Evolutionary conservation across 345 rosid genomes (phyloP).

Genomic region (Populus euphratica): DNA sequence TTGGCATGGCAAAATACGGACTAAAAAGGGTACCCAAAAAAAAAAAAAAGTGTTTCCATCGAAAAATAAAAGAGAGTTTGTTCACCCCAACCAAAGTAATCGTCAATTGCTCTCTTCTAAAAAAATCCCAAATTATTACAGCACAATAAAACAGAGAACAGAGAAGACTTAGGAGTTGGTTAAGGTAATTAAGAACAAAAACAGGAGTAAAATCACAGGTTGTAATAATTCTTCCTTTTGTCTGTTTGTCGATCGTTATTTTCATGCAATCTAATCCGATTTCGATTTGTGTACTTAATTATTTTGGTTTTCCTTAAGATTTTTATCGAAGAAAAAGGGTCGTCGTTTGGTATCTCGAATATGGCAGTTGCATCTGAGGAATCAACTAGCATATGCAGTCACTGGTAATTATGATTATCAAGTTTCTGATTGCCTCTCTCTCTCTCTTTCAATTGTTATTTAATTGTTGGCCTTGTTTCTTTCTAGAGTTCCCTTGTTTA

Average conservation of each 20-base stretch:
- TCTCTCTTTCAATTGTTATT: background rate
- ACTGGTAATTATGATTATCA: constrained; percentile 51
- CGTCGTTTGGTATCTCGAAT: constrained; percentile 15
- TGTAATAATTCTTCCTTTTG: background rate
- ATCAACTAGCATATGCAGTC: constrained; percentile 59
- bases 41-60: constrained; percentile 4
- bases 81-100: constrained; percentile 13
- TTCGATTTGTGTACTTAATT: background rate
- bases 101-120: background rate
- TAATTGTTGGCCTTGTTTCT: background rate
- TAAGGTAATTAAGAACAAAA: background rate
- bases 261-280: background rate
- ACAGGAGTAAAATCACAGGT: background rate
- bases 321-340: constrained; percentile 18
- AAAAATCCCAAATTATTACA: background rate
- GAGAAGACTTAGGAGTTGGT: background rate
- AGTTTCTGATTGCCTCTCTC: background rate
- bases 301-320: constrained; percentile 9
- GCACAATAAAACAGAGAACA: background rate
- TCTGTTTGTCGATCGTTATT: background rate
- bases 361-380: constrained; percentile 70
- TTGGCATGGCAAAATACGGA: background rate
- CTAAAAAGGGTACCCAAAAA: background rate
- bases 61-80: background rate
- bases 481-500: background rate